Evolutionary conservation across 2,329 filamentous ascomycete species (phyloP), one percentile per base, ranked within the genome.

Genomic region (Coleophoma crateriformis): DNA sequence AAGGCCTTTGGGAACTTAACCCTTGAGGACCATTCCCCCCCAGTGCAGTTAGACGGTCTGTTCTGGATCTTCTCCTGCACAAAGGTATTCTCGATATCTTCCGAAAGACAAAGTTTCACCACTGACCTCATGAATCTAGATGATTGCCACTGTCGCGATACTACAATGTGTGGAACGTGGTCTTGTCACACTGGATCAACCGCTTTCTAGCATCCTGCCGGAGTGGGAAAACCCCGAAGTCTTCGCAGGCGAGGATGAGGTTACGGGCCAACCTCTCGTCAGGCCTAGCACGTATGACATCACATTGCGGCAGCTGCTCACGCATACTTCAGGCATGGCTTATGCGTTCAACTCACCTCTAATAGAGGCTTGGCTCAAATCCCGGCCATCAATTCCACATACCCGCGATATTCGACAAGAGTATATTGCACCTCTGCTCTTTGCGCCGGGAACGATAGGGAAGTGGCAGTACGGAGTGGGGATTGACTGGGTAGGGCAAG

Each of bases 141-240:
- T 51, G 33, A 17, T 51, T 11, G 45, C 45, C 7, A 33, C 46
- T 19, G 40, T 51, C 33, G 15, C 40, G 3, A 41, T 27, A 11
- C 34, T 51, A n/a, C 49, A 51, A 40, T 45, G 38, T 40, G 49
- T 51, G 14, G 45, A 51, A 22, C 49, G 46, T 12, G 41, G 49
- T 13, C 40, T 48, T 13, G 15, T 51, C 14, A 45, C 38, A n/a
- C 33, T 51, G 7, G 46, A 51, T 39, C 39, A 45, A 32, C 45
- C 45, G 4, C 17, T 51, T n/a, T 47, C 39, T 33, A 35, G 22
- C 8, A 35, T 44, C n/a, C 33, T 51, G 6, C 33, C 45, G 15
- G 49, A 51, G 35, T 22, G 38, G 13, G 20, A 12, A 14, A 7
- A 17, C 17, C 34, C 27, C 10, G 15, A 46, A 7, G 33, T 49